These are phyloP conservation scores for Hyphochytrium catenoides DNA, from an alignment of 352 stramenopile species.

Conservation along the genomic window DNA sequence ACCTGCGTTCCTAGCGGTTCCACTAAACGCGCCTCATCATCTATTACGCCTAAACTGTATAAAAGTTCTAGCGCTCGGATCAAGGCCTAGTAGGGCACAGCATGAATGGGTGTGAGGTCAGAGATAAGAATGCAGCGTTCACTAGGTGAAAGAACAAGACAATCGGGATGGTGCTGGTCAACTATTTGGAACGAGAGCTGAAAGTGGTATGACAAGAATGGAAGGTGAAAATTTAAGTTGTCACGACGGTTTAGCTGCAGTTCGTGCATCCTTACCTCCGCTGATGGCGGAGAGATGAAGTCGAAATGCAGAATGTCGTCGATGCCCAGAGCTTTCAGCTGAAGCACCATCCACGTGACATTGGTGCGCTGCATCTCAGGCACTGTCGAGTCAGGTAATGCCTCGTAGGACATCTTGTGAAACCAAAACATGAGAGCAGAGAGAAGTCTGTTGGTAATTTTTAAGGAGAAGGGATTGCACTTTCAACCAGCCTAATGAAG, in stretches of 20 bases:
- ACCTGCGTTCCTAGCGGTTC: constrained; percentile 75
- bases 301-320: constrained; percentile 54
- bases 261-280: constrained; percentile 34
- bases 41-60: constrained; percentile 36
- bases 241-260: too few species aligned
- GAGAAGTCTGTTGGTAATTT: too few species aligned
- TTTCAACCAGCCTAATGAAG: too few species aligned
- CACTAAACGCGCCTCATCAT: constrained; percentile 22
- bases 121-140: too few species aligned
- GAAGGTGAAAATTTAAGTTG: too few species aligned
- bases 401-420: constrained; percentile 18
- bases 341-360: constrained; percentile 28
- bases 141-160: too few species aligned
- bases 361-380: constrained; percentile 61
- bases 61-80: constrained; percentile 57
- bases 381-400: constrained; percentile 29
- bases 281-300: constrained; percentile 40
- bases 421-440: too few species aligned
- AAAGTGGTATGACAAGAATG: constrained; percentile 12
- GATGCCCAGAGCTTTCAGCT: constrained; percentile 55
- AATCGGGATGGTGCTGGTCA: too few species aligned
- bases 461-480: too few species aligned
- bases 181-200: not conserved
- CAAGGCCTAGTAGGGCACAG: too few species aligned
- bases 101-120: too few species aligned